These are phyloP conservation scores for Oryza australiensis DNA, from an alignment of 176 grass and related monocot genomes.

Conservation along the genomic window DNA sequence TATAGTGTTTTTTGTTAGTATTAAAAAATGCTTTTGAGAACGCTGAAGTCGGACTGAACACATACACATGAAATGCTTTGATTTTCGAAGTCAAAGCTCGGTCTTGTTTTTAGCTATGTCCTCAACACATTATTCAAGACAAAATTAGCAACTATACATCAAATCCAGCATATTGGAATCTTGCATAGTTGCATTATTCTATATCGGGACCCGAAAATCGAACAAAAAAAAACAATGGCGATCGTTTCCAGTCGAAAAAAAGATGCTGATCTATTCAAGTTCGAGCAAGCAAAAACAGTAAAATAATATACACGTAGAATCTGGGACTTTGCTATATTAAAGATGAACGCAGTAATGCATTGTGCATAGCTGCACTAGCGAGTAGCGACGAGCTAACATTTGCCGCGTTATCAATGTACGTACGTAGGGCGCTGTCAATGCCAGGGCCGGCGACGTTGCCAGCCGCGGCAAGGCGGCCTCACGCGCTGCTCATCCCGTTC, in stretches of 20 bases:
- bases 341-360: not conserved
- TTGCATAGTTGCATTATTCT: too few species aligned
- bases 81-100: too few species aligned
- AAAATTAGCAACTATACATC: too few species aligned
- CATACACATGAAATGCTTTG: too few species aligned
- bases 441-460: not conserved
- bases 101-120: too few species aligned
- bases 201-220: too few species aligned
- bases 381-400: not conserved
- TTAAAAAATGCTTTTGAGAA: too few species aligned
- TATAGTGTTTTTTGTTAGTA: too few species aligned
- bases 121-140: too few species aligned
- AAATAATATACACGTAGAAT: not conserved
- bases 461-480: not conserved
- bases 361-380: not conserved
- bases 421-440: not conserved
- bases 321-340: not conserved
- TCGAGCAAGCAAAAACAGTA: not conserved
- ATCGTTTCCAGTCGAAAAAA: too few species aligned
- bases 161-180: too few species aligned
- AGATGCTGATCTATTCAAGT: not conserved
- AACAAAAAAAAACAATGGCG: not conserved
- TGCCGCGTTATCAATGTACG: not conserved
- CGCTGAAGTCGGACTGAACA: too few species aligned
- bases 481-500: constrained; percentile 1